phyloP scores from a whole-genome alignment of 108 stramenopile genomes.

The Nitzschia sp. region DNA sequence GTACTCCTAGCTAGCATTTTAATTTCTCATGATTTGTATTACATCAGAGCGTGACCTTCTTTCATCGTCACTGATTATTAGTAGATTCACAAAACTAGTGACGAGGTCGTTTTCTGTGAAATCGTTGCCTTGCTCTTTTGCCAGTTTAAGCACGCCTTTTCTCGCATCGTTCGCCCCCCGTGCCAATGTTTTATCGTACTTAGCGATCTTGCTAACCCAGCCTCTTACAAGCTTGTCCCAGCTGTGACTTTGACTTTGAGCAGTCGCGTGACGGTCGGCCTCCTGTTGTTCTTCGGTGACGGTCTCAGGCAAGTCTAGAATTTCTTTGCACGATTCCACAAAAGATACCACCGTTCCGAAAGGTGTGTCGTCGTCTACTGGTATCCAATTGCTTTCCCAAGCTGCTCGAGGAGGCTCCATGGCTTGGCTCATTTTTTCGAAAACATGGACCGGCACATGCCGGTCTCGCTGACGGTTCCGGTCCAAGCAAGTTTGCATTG shows the following conservation, averaged over 20 bases:
- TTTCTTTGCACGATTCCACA: slow-evolving; percentile 21
- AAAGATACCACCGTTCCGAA: slow-evolving; percentile 9
- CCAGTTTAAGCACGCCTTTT: slow-evolving; percentile 32
- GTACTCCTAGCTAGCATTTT: no score
- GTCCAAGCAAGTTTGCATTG: slow-evolving; percentile 52
- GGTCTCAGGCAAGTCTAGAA: slow-evolving; percentile 11
- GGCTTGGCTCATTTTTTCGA: slow-evolving; percentile 47
- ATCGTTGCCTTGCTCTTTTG: neutral
- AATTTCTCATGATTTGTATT: no score
- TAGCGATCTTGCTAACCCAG: slow-evolving; percentile 53
- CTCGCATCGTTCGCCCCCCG: slow-evolving; percentile 52
- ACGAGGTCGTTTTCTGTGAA: neutral
- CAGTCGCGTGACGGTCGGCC: slow-evolving; percentile 44
- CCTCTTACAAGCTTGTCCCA: slow-evolving; percentile 51
- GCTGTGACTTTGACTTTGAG: slow-evolving; percentile 38
- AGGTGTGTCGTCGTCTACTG: slow-evolving; percentile 2
- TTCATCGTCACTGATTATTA: neutral
- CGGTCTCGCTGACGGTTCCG: slow-evolving; percentile 55
- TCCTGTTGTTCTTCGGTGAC: slow-evolving; percentile 33
- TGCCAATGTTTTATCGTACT: slow-evolving; percentile 44
- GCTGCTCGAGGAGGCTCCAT: slow-evolving; percentile 64
- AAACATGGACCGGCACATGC: slow-evolving; percentile 47
- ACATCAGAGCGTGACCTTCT: neutral
- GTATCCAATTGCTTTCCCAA: slow-evolving; percentile 29
- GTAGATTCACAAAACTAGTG: neutral